Evolutionary conservation across 2,329 filamentous ascomycete species (phyloP), one percentile per base, ranked within the genome.

Genomic region (Zelopaecilomyces penicillatus): DNA sequence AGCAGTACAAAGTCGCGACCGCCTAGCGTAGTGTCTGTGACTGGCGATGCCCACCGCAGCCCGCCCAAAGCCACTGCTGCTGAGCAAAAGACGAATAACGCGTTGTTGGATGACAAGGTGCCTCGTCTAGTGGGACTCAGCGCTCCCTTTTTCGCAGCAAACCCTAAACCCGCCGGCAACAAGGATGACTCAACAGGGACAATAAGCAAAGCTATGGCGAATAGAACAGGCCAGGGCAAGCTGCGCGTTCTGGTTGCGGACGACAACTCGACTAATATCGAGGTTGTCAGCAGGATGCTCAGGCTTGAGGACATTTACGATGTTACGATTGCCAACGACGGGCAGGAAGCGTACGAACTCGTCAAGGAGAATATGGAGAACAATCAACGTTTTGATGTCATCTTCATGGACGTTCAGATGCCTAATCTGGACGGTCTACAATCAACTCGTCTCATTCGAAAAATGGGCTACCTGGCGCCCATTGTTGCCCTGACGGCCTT

Each of bases 361-460:
- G 89, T 95, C 52, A 90, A 88, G 60, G 80, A 80, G 11, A 85
- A 82, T 51, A 93, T 95, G 85, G 79, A 82, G 41, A 76, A 75
- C 29, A 76, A 82, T 42, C 73, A 76, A 44, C 76, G 76, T 3
- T 95, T 91, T 59, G 87, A 95, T 54, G 73, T 96, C 28, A 91
- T 96, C 50, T 93, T 95, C 59, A 96, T 95, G 90, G 90, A 96
- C 56, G 84, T 95, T 6, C 87, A 87, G 65, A 96, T 96, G 90
- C 90, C 90, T 4, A 94, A 93, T 50, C 75, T 96, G 10, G 89
- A 95, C 57, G 90, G 90, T 2, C 69, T 96, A 27, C 84, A 95
- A 60, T 90, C 85, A 39, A 95, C 90, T 1, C 78, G 83, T 7
- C 70, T 94, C 31, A 95, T 96, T 54, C 80, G 90, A 5, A 73